Base-by-base conservation (phyloP, 305 asterid genomes). In the Nicotiana rustica region DNA sequence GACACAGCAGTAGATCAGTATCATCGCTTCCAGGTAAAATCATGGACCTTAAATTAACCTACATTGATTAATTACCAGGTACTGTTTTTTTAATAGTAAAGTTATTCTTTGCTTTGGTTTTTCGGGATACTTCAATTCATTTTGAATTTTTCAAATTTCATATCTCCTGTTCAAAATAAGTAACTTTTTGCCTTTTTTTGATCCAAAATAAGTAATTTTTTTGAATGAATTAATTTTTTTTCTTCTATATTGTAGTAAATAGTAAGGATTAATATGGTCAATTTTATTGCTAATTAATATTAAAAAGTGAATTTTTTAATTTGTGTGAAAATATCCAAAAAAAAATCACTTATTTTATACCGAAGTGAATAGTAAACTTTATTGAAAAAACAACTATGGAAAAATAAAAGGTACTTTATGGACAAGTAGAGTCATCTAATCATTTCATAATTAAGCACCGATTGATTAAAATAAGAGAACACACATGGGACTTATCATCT, bases 1-100 rank as follows among this genome's bases (percentile, higher is more conserved):
- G 83, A 92, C 83, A 90, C 90, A 18, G 94, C 97, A 18, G 98
- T 95, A 73, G 98, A 93, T 95, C 98, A 95, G 81, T 95, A 93
- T 82, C 98, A 95, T 88, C 97, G 98, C 33, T 95, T 95, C 86
- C 81, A 89, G 96, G 98, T 93, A 64, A 21, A 76, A 12, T 41
- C 61, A 25, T 80, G 67, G 15, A 8, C 33, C 65, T 6, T 59
- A 33, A 9, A 25, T 6, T 59, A 33, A 9, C 5, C 17, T 6
- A 17, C 21, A 21, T n/a, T 18, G 15, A 41, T 25, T 25, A 25
- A 25, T 25, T 25, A 25, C 25, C 25, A 25, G 25, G 25, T 25
- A 25, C 25, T 25, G 25, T 25, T 25, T 25, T 59, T 15, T 67
- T 4, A 5, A 2, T 3, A 25, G 25, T 35, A 19, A 61, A 19